Conservation (phyloP, 2,329 filamentous ascomycete species). For the Phoma sp. region DNA sequence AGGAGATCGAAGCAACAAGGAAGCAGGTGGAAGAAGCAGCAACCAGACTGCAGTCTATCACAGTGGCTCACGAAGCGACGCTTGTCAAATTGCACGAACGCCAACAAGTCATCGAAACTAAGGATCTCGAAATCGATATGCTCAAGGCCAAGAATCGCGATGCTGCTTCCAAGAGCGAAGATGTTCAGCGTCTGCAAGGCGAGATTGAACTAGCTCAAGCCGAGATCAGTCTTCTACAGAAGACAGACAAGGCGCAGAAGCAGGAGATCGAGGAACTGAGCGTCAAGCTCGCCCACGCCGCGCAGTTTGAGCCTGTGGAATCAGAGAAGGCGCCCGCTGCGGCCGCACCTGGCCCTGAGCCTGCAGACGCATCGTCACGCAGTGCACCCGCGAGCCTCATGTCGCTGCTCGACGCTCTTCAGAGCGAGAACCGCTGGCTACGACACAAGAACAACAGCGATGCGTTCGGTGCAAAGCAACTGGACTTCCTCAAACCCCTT, state of each 20-base stretch:
- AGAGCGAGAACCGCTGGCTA: constrained; percentile 40
- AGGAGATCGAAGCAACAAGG: constrained; percentile 82
- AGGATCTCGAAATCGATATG: constrained; percentile 80
- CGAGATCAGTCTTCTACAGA: constrained; percentile 29
- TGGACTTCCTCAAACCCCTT: constrained; percentile 8
- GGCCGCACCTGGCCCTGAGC: constrained; percentile 15
- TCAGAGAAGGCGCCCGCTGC: constrained; percentile 16
- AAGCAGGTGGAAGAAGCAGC: constrained; percentile 81
- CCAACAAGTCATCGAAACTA: constrained; percentile 73
- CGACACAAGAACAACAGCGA: constrained; percentile 31
- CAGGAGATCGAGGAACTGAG: constrained; percentile 28
- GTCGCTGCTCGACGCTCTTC: constrained; percentile 31
- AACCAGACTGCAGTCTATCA: constrained; percentile 80
- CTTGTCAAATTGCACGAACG: constrained; percentile 71
- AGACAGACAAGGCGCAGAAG: constrained; percentile 23
- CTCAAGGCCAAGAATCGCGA: constrained; percentile 67
- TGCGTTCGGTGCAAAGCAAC: constrained; percentile 16
- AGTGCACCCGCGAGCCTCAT: constrained; percentile 22
- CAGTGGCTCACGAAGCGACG: constrained; percentile 79
- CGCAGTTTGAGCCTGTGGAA: constrained; percentile 9
- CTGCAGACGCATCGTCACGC: constrained; percentile 12
- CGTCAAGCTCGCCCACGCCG: constrained; percentile 6
- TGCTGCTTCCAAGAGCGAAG: constrained; percentile 32
- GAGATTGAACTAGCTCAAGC: constrained; percentile 28
- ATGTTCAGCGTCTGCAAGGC: constrained; percentile 26